These are phyloP conservation scores for Calonectria honghensis DNA, from an alignment of 2,329 filamentous ascomycete species.

Conservation along the genomic window DNA sequence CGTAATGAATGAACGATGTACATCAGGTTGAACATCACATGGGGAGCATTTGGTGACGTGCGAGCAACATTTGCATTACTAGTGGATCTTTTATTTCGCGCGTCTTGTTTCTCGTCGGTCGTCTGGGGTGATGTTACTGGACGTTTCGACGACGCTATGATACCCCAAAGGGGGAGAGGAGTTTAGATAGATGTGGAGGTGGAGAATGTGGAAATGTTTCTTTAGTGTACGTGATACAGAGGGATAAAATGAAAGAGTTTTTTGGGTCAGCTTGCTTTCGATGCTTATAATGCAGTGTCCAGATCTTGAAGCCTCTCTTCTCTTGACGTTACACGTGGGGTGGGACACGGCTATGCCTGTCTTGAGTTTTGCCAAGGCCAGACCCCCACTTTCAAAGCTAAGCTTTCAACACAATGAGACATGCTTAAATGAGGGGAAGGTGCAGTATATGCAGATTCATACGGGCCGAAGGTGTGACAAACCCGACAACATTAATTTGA, in stretches of 20 bases:
- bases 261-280: background rate
- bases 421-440: constrained; percentile 10
- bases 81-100: constrained; percentile 48
- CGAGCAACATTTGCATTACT: constrained; percentile 49
- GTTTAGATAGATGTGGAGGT: constrained; percentile 27
- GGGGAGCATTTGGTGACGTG: constrained; percentile 47
- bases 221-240: constrained; percentile 31
- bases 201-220: constrained; percentile 28
- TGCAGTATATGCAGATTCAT: background rate
- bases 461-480: background rate
- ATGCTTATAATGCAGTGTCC: background rate
- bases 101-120: constrained; percentile 38
- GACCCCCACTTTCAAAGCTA: constrained; percentile 18
- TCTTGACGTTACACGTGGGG: background rate
- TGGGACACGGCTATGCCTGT: background rate
- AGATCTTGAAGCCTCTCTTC: background rate
- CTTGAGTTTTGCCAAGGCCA: background rate
- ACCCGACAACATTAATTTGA: constrained; percentile 11
- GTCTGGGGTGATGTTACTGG: constrained; percentile 37
- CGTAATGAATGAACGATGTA: constrained; percentile 56
- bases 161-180: constrained; percentile 40
- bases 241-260: constrained; percentile 31
- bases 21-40: constrained; percentile 49
- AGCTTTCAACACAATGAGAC: constrained; percentile 2
- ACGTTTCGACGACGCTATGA: constrained; percentile 43